These are phyloP conservation scores for Apophysomyces ossiformis DNA, from an alignment of 371 early-diverging fungal genomes.

Conservation along the genomic window DNA sequence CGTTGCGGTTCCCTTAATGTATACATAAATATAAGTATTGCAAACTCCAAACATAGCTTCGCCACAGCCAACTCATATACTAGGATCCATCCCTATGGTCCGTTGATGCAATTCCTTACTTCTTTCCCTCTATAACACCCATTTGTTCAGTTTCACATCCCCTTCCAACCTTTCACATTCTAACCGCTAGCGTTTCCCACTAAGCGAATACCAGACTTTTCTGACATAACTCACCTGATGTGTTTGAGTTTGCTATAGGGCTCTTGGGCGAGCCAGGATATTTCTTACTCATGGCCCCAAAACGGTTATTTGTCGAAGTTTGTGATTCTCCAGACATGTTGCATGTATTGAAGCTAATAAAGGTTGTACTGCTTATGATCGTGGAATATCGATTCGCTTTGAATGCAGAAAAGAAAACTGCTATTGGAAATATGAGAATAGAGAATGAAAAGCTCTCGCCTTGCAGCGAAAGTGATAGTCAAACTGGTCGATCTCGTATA, in stretches of 20 bases:
- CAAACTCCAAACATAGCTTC: background rate
- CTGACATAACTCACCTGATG: conserved; percentile 1
- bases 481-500: background rate
- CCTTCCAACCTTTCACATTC: conserved; percentile 3
- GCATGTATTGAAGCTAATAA: background rate
- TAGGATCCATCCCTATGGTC: background rate
- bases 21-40: background rate
- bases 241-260: conserved; percentile 1
- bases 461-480: background rate
- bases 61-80: background rate
- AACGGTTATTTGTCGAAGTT: background rate
- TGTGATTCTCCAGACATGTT: conserved; percentile 9
- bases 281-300: conserved; percentile 1
- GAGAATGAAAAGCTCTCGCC: background rate
- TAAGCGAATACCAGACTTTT: background rate
- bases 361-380: background rate
- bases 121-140: background rate
- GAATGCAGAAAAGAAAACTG: background rate
- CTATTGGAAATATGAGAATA: background rate
- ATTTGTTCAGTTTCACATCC: background rate
- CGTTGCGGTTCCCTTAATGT: conserved; percentile 9
- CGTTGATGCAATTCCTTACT: background rate
- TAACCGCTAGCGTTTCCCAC: background rate
- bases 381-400: background rate
- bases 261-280: conserved; percentile 7